Conservation (phyloP, 495 filamentous ascomycete species). For the Tuber melanosporum region DNA sequence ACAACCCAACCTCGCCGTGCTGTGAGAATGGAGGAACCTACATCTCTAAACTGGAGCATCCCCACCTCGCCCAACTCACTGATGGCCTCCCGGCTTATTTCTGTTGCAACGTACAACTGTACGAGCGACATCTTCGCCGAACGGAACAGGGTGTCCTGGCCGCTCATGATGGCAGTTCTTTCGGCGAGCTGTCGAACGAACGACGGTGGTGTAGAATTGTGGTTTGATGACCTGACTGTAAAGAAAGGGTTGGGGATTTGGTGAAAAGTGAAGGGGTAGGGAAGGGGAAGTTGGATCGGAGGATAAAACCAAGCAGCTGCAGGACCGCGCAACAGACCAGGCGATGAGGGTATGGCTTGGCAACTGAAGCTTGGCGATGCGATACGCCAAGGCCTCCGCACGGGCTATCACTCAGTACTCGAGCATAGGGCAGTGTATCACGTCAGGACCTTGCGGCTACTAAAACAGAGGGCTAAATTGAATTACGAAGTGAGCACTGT, state of each 20-base stretch:
- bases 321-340: neutral
- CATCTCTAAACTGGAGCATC: constrained; percentile 93
- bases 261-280: neutral
- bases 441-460: too few species aligned
- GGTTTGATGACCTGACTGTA: neutral
- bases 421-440: too few species aligned
- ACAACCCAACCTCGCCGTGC: neutral
- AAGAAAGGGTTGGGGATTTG: neutral
- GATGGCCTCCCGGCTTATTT: constrained; percentile 95
- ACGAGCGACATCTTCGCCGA: constrained; percentile 99
- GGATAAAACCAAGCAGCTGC: neutral
- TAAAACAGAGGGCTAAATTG: neutral
- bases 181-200: neutral
- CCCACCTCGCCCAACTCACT: constrained; percentile 94
- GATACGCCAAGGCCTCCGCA: neutral
- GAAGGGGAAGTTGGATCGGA: neutral
- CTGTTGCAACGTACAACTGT: constrained; percentile 96
- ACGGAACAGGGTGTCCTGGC: constrained; percentile 91
- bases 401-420: neutral
- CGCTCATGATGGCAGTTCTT: constrained; percentile 47
- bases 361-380: neutral
- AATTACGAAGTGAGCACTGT: neutral
- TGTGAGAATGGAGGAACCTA: constrained; percentile 47
- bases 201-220: neutral
- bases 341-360: neutral